Evolutionary conservation across 768 basidiomycete species (phyloP), one percentile per base, ranked within the genome.

Genomic region (Lanmaoa rubissima): DNA sequence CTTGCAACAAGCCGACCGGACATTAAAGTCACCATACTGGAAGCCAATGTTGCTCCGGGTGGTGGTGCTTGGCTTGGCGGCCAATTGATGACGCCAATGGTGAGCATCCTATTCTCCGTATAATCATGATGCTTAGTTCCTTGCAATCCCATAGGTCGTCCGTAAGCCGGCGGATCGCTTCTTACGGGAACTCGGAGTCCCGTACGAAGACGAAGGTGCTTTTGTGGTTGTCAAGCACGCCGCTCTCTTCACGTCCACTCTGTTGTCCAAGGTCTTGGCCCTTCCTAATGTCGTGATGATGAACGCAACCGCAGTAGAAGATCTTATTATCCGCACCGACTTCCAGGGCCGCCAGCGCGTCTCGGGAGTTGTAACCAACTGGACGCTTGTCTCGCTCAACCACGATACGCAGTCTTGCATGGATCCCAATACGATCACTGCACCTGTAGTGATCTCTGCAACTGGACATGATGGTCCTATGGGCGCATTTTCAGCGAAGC

Each of bases 161-260:
- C 83, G 87, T 59, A 90, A 90, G 73, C 90, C 87, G 4, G 88
- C 86, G 0, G 82, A 91, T 67, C 72, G 75, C 47, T 89, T 92
- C 79, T 78, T 91, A 44, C 74, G 76, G 14, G 84, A 87, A 69
- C 69, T 90, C 48, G 87, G 83, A 26, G 82, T 92, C 21, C 81
- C 84, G 1, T 90, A 84, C 69, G 88, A 91, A 61, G 90, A 90
- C 67, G 88, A 90, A 69, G 88, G 88, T 53, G 59, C 78, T 31
- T 90, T 85, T 65, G 87, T 90, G 58, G 84, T 92, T 59, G 88
- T 92, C 62, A 88, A 89, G 68, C 89, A 91, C 61, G 88, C 89
- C 1, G 89, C 88, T 0, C 76, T 91, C 58, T 91, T 91, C 78
- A 92, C 89, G 2, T 84, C 87, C 14, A 90, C 88, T 1, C 70